Conservation (phyloP, 306 rosid genomes). For the Citrullus amarus region DNA sequence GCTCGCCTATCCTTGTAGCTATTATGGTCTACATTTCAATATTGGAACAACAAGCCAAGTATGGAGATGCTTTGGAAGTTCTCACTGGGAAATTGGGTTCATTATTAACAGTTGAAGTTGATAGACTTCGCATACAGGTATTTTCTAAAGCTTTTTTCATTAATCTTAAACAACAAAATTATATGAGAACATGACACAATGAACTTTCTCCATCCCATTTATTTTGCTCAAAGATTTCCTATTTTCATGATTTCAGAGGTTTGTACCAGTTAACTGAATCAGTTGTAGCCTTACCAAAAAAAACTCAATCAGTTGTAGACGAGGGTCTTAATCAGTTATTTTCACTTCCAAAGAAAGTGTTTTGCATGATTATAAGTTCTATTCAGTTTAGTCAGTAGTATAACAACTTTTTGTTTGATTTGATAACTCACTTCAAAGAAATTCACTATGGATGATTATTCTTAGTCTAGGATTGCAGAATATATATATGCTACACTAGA, state of each 20-base stretch:
- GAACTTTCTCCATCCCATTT: not conserved
- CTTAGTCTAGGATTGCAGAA: not conserved
- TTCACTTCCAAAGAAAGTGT: conserved; percentile 1
- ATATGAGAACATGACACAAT: not conserved
- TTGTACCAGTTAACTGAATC: not conserved
- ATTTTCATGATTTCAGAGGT: not conserved
- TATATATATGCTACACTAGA: not conserved
- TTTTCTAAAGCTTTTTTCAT: conserved; percentile 18
- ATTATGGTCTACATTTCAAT: conserved; percentile 76
- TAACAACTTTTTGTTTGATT: not conserved
- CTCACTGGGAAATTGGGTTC: conserved; percentile 89
- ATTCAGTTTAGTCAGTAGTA: not conserved
- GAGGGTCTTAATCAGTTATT: not conserved
- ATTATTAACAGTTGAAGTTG: conserved; percentile 65
- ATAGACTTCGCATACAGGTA: conserved; percentile 93
- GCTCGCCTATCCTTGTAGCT: conserved; percentile 34
- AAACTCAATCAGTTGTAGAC: not conserved
- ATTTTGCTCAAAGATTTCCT: not conserved
- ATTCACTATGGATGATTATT: not conserved
- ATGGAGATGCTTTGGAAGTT: conserved; percentile 86
- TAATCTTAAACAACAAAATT: not conserved
- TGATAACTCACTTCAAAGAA: not conserved
- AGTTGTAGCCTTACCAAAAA: not conserved
- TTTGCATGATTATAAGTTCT: not conserved
- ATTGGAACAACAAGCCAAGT: conserved; percentile 89